Percentiles rank a stretch among this genome's conserved stretches.
These are phyloP conservation scores for Akanthomyces lecanii DNA, from an alignment of 2,329 filamentous ascomycete species.

Conservation along the genomic window DNA sequence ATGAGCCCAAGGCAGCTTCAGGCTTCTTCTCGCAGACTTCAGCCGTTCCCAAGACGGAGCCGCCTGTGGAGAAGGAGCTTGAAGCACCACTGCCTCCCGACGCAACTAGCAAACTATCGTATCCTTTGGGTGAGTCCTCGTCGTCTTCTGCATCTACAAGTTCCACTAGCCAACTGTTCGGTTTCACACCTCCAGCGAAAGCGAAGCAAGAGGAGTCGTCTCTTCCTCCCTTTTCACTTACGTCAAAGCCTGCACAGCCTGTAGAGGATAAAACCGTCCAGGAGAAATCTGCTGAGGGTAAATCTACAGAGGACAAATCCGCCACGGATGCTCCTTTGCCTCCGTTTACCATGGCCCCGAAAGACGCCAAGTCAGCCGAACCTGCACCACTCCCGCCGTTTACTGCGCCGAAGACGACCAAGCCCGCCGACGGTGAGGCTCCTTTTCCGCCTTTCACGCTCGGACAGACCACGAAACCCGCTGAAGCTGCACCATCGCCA, in stretches of 20 bases:
- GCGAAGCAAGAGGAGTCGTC: slow-evolving; percentile 18
- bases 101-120: slow-evolving; percentile 46
- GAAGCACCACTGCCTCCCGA: slow-evolving; percentile 43
- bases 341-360: slow-evolving; percentile 22
- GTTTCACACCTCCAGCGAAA: slow-evolving; percentile 25
- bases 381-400: slow-evolving; percentile 30
- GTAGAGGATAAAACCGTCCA: slow-evolving; percentile 23
- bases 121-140: slow-evolving; percentile 41
- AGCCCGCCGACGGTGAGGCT: slow-evolving; percentile 22
- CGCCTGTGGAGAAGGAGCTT: slow-evolving; percentile 34
- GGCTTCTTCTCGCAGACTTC: slow-evolving; percentile 25
- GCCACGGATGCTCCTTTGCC: slow-evolving; percentile 18
- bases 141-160: slow-evolving; percentile 42
- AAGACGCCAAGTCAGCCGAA: slow-evolving; percentile 19
- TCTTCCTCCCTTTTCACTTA: slow-evolving; percentile 16
- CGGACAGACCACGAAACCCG: slow-evolving; percentile 2
- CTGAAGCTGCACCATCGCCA: slow-evolving; percentile 28
- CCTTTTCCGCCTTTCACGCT: slow-evolving; percentile 5
- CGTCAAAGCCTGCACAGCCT: slow-evolving; percentile 1
- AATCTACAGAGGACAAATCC: slow-evolving; percentile 21
- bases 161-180: slow-evolving; percentile 26
- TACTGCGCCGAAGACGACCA: slow-evolving; percentile 25
- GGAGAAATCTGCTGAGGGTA: slow-evolving; percentile 22
- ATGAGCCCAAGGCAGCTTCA: slow-evolving; percentile 25
- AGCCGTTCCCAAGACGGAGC: slow-evolving; percentile 27